Evolutionary conservation across 202 grass and related monocot genomes (phyloP).

Genomic region (Panicum hallii): DNA sequence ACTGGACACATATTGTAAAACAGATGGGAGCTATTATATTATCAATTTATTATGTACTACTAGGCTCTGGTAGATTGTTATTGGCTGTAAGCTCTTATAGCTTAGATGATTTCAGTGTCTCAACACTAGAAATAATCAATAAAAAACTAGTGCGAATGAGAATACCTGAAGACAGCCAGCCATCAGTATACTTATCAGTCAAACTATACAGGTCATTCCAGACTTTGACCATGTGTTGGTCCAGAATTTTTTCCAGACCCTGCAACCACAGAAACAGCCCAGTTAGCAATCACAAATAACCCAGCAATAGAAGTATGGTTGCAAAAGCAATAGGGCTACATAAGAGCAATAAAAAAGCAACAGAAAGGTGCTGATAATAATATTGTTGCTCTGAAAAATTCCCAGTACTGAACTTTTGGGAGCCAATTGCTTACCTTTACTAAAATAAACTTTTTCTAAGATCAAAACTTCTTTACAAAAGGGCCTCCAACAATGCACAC

Average conservation of each 20-base stretch:
- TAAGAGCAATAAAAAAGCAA: constrained; percentile 13
- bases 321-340: neutral
- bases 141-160: constrained; percentile 13
- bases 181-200: constrained; percentile 85
- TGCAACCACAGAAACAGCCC: constrained; percentile 38
- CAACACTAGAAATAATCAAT: neutral
- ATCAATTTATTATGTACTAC: constrained; percentile 1
- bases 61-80: neutral
- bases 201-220: constrained; percentile 86
- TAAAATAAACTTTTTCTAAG: constrained; percentile 29
- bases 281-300: constrained; percentile 17
- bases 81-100: neutral
- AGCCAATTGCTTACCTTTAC: neutral
- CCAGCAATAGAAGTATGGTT: neutral
- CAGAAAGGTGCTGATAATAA: constrained; percentile 31
- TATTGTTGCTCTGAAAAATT: constrained; percentile 21
- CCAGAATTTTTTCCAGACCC: constrained; percentile 85
- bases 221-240: constrained; percentile 70
- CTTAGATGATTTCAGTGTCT: neutral
- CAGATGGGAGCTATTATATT: neutral
- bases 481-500: neutral
- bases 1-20: neutral
- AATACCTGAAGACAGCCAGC: constrained; percentile 94
- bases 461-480: constrained; percentile 9
- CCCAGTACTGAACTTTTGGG: neutral